Conservation (phyloP, 768 basidiomycete genomes). For the Mycena albidolilacea region DNA sequence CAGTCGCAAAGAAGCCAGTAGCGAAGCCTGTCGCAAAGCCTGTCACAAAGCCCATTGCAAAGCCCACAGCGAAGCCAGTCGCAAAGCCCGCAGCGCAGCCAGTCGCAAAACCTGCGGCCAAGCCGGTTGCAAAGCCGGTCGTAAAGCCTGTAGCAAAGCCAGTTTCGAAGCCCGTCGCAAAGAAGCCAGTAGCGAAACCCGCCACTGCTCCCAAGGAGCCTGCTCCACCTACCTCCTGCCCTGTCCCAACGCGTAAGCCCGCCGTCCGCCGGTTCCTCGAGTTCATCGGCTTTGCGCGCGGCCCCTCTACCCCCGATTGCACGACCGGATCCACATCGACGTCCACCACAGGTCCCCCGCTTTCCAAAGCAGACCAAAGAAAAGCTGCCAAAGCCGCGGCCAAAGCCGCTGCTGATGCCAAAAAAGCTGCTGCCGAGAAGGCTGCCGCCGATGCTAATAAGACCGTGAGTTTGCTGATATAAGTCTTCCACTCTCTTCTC, state of each 20-base stretch:
- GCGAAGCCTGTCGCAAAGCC: too few species aligned
- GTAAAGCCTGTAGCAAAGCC: background rate
- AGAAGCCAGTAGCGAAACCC: background rate
- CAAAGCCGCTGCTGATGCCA: background rate
- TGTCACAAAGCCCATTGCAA: too few species aligned
- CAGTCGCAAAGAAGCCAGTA: too few species aligned
- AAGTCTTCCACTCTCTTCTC: background rate
- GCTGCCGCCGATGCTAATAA: conserved; percentile 4
- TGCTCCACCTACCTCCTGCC: conserved; percentile 4
- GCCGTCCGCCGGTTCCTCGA: conserved; percentile 7
- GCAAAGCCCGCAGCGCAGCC: too few species aligned
- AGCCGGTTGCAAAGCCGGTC: background rate
- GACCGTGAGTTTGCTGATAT: background rate
- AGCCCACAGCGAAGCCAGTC: too few species aligned
- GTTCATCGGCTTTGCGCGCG: conserved; percentile 8
- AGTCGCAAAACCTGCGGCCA: too few species aligned
- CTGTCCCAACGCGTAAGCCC: conserved; percentile 4
- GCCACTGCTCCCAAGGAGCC: background rate
- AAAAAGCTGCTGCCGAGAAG: background rate
- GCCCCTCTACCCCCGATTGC: background rate
- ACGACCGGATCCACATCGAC: background rate
- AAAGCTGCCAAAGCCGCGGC: background rate
- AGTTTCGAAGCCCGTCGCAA: background rate
- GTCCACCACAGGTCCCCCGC: background rate
- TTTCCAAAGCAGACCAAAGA: background rate